A percentile compares a stretch with the other conserved stretches of the same genome.
Conservation (phyloP, 1,284 basidiomycete species). For the Mixia osmundae region DNA sequence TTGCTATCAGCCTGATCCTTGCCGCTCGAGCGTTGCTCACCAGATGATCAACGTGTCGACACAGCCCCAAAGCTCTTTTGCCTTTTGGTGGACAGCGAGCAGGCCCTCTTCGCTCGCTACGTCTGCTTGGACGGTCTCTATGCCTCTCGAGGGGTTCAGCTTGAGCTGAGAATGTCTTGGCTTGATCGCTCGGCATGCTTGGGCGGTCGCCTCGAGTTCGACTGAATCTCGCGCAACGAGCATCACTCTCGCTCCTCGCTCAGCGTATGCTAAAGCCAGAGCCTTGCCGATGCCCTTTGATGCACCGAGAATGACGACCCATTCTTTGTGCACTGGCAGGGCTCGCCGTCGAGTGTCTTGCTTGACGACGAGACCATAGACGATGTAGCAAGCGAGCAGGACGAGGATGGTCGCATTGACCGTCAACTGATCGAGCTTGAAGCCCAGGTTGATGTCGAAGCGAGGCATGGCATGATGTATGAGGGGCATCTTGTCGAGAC, state of each 20-base stretch:
- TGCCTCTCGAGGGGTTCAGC: neutral
- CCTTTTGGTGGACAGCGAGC: neutral
- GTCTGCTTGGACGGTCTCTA: constrained; percentile 1
- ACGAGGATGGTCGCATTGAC: too few species aligned
- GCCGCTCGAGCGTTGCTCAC: neutral
- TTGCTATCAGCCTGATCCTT: neutral
- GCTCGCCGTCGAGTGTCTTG: too few species aligned
- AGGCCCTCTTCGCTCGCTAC: neutral
- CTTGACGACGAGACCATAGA: too few species aligned
- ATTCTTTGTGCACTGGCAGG: constrained; percentile 3
- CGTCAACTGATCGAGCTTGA: too few species aligned
- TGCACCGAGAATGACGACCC: constrained; percentile 5
- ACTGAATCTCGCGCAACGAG: neutral
- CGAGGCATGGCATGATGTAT: too few species aligned
- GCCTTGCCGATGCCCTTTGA: constrained; percentile 6
- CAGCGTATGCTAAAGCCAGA: neutral
- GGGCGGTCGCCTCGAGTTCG: constrained; percentile 2
- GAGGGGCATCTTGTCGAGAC: too few species aligned
- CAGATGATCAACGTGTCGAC: constrained; percentile 7
- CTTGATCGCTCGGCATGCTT: neutral
- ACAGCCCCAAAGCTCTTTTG: neutral
- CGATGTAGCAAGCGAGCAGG: too few species aligned
- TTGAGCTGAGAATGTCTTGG: neutral
- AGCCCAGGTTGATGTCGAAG: too few species aligned
- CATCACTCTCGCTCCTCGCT: neutral